These are phyloP conservation scores for Zasmidium cellare DNA, from an alignment of 2,329 filamentous ascomycete genomes.

Conservation along the genomic window DNA sequence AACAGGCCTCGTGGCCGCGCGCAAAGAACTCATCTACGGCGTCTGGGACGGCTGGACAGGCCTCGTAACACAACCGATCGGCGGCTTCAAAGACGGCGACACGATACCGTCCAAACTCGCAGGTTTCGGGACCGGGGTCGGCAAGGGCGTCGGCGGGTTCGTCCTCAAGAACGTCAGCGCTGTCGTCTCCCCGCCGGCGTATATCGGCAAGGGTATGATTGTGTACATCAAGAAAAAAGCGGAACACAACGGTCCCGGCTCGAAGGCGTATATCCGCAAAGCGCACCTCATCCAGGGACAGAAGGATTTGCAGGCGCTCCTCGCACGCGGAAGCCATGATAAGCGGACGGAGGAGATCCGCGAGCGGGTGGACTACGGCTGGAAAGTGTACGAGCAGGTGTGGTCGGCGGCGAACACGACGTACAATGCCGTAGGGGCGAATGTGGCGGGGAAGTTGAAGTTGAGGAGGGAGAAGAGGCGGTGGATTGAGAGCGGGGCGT, in stretches of 20 bases:
- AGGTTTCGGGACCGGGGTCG: conserved; percentile 59
- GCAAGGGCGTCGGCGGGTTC: conserved; percentile 79
- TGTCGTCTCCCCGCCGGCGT: conserved; percentile 66
- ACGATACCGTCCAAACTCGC: conserved; percentile 29
- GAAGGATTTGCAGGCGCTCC: conserved; percentile 29
- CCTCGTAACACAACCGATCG: conserved; percentile 73
- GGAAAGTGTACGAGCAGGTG: conserved; percentile 35
- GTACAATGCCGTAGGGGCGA: conserved; percentile 20
- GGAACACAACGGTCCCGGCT: conserved; percentile 26
- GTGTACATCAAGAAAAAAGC: conserved; percentile 67
- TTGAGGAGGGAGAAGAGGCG: conserved; percentile 26
- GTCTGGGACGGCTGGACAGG: conserved; percentile 81
- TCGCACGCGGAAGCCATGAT: conserved; percentile 11
- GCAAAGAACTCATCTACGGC: conserved; percentile 61
- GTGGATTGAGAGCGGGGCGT: conserved; percentile 34
- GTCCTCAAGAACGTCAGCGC: conserved; percentile 79
- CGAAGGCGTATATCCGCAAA: conserved; percentile 30
- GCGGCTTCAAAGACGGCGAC: conserved; percentile 60
- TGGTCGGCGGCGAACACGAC: conserved; percentile 29
- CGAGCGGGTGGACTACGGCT: conserved; percentile 28
- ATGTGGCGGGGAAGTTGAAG: conserved; percentile 24
- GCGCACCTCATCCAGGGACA: conserved; percentile 34
- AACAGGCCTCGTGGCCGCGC: conserved; percentile 73
- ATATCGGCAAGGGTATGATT: conserved; percentile 79
- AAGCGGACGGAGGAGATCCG: conserved; percentile 21